Evolutionary conservation across 1,139 yeast species (phyloP).

Genomic region (Pichia norvegensis): DNA sequence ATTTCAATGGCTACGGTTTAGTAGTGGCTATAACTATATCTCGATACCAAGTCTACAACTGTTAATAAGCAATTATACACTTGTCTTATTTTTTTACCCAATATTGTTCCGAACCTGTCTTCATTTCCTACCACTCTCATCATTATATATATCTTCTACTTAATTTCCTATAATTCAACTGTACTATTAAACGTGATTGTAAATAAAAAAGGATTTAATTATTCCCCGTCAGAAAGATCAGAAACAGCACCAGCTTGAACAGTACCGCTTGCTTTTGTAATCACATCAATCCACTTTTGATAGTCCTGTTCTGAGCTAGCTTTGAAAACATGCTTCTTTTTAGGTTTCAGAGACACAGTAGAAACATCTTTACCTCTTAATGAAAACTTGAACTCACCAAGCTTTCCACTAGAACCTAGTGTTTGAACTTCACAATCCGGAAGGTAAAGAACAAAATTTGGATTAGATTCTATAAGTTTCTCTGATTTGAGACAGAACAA

Average conservation of each 20-base stretch:
- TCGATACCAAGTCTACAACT: background rate
- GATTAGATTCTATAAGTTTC: constrained; percentile 35
- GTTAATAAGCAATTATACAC: background rate
- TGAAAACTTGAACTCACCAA: constrained; percentile 35
- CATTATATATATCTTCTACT: background rate
- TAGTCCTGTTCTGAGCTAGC: constrained; percentile 40
- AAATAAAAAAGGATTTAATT: background rate
- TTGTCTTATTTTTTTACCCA: background rate
- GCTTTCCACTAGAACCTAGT: constrained; percentile 22
- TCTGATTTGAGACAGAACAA: constrained; percentile 40
- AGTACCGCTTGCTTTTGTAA: background rate
- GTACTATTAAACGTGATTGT: background rate
- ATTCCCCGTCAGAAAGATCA: constrained; percentile 3
- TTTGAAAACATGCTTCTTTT: constrained; percentile 36
- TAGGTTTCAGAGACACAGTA: constrained; percentile 26
- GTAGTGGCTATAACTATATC: background rate
- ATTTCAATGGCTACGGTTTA: background rate
- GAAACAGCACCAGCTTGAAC: background rate
- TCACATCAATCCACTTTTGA: constrained; percentile 37
- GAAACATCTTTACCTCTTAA: constrained; percentile 38
- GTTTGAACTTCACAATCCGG: constrained; percentile 39
- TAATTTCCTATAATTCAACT: background rate
- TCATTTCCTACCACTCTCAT: background rate
- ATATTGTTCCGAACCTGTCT: background rate
- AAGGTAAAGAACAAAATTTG: constrained; percentile 38